Evolutionary conservation across 2,329 filamentous ascomycete genomes (phyloP).

Genomic region (Fusarium aywerte): DNA sequence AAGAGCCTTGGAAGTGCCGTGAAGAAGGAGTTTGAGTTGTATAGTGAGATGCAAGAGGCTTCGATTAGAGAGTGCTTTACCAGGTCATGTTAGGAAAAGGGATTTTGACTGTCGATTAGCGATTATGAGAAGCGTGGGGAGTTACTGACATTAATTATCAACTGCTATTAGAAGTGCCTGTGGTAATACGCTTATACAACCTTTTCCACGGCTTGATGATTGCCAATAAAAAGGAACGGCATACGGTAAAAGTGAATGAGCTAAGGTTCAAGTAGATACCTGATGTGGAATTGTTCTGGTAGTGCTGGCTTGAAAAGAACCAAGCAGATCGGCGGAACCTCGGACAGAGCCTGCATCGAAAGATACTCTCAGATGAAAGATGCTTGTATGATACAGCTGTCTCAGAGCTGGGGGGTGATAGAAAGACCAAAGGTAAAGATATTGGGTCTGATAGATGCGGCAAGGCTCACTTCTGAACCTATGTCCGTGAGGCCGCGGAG

Average conservation of each 20-base stretch:
- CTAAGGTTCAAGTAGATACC: background rate
- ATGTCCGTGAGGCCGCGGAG: too few relatives aligned
- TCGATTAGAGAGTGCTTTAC: conserved; percentile 1
- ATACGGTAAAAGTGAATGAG: too few relatives aligned
- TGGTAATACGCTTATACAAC: too few relatives aligned
- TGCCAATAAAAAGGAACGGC: too few relatives aligned
- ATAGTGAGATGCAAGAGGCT: conserved; percentile 7
- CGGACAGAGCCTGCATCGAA: background rate
- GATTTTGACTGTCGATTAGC: background rate
- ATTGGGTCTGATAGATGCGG: too few relatives aligned
- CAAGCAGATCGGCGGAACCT: background rate
- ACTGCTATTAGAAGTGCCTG: too few relatives aligned
- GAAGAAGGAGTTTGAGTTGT: conserved; percentile 18
- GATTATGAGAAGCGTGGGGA: background rate
- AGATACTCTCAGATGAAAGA: background rate
- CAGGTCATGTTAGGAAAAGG: background rate
- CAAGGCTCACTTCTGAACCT: too few relatives aligned
- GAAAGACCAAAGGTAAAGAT: too few relatives aligned
- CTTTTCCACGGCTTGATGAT: too few relatives aligned
- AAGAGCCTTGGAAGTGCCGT: conserved; percentile 5
- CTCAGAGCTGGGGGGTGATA: background rate
- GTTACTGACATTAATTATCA: background rate
- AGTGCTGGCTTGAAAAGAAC: background rate
- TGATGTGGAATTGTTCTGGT: background rate
- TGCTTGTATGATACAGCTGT: background rate